These are phyloP conservation scores for Pyrus betulifolia DNA, from an alignment of 306 rosid species.

Conservation along the genomic window DNA sequence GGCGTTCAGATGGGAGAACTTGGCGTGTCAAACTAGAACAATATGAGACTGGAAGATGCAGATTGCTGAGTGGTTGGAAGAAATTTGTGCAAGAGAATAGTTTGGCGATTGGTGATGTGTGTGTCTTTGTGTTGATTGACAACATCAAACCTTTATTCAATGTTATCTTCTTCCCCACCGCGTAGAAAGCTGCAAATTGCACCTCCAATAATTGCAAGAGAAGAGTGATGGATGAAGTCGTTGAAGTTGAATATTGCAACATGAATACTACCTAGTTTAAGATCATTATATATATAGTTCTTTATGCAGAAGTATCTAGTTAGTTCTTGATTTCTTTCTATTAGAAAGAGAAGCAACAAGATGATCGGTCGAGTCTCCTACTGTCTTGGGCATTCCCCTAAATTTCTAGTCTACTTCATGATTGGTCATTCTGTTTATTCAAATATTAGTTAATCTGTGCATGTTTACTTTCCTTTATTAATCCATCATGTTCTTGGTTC, in stretches of 20 bases:
- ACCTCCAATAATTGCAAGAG: neutral
- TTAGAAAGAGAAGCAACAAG: too few relatives aligned
- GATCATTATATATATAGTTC: too few relatives aligned
- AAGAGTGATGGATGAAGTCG: neutral
- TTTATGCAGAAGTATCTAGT: too few relatives aligned
- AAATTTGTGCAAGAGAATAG: conserved; percentile 10
- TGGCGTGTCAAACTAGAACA: neutral
- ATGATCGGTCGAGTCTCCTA: too few relatives aligned
- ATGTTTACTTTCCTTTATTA: too few relatives aligned
- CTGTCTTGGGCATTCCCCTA: too few relatives aligned
- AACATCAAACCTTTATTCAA: neutral
- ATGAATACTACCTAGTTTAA: too few relatives aligned
- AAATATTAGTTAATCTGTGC: too few relatives aligned
- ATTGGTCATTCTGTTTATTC: too few relatives aligned
- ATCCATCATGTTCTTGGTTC: too few relatives aligned
- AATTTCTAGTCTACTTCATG: too few relatives aligned
- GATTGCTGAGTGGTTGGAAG: neutral
- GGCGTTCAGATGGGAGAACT: neutral
- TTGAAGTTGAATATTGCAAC: neutral
- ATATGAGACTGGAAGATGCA: neutral
- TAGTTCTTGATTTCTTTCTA: too few relatives aligned
- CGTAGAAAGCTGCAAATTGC: neutral
- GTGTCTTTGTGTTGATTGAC: conserved; percentile 3
- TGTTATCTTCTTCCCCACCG: neutral
- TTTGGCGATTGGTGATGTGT: conserved; percentile 7